Evolutionary conservation across 2,329 filamentous ascomycete species (phyloP), one percentile per base, ranked within the genome.

Genomic region (Fusarium sp.): DNA sequence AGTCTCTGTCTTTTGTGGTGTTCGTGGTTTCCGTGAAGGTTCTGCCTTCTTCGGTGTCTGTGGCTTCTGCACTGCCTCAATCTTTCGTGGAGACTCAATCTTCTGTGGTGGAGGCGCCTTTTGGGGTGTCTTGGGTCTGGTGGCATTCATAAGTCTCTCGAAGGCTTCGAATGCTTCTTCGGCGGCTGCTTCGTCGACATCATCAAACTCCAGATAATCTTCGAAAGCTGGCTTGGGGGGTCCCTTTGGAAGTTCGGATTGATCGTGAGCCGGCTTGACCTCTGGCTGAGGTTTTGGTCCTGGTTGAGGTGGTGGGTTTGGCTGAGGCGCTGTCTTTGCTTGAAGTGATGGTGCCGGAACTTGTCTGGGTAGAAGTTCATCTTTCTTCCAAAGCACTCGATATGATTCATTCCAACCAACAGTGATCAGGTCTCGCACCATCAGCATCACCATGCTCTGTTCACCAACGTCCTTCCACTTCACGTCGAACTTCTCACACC

Each of bases 371-470:
- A 57, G 35, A 25, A 47, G 35, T 0, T 46, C 57, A 11, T 70
- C 54, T 20, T 46, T 65, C 27, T 58, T 66, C 33, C 74, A 62
- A 54, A 80, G 59, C 3, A 60, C 73, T 7, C 74, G 74, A 56
- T 85, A 84, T 4, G 79, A 77, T 38, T 83, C 81, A 66, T 87
- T 84, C 85, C 85, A 87, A 4, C 87, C 87, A 14, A 88, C 77
- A 0, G 84, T 80, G 15, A 78, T 73, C 22, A 88, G 70, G 52
- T 86, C 83, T 7, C 84, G 80, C 0, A 88, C 78, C 4, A 86
- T 75, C 12, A 89, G 75, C 65, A 83, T 87, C 7, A 83, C 81
- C 81, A 85, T 83, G 35, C 38, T 25, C 1, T 44, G 65, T 1
- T 63, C 66, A 0, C 57, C 56, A 4, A 74, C 35, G 3, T 73